phyloP scores from a whole-genome alignment of 257 asterid genomes.

The Leonotis leonurus region DNA sequence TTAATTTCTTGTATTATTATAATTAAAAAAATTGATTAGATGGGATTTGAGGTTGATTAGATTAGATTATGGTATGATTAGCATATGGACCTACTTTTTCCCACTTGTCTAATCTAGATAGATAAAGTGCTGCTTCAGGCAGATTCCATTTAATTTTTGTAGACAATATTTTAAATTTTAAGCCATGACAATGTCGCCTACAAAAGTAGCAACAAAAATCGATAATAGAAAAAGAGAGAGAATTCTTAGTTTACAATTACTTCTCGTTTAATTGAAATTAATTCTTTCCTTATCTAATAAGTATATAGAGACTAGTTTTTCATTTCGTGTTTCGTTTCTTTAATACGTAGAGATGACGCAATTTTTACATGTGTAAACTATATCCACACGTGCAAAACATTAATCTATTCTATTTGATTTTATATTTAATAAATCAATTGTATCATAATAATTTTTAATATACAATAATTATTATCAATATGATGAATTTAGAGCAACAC shows the following conservation, averaged over 20 bases:
- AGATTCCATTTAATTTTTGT: slow-evolving; percentile 9
- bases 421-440: no score
- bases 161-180: neutral
- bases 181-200: slow-evolving; percentile 16
- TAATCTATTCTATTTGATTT: no score
- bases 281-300: neutral
- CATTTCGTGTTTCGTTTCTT: neutral
- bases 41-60: neutral
- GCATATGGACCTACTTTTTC: slow-evolving; percentile 15
- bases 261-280: neutral
- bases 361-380: no score
- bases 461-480: no score
- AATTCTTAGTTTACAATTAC: slow-evolving; percentile 1
- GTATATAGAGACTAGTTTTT: no score
- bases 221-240: neutral
- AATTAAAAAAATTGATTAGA: slow-evolving; percentile 1
- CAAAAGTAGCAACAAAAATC: neutral
- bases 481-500: no score
- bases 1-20: neutral
- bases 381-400: no score
- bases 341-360: neutral
- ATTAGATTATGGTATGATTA: slow-evolving; percentile 23
- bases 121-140: slow-evolving; percentile 18
- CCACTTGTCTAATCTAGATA: neutral
- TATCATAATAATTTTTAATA: no score